Base-by-base conservation (phyloP, 495 filamentous ascomycete species). In the Hypoxylon lienhwacheense region DNA sequence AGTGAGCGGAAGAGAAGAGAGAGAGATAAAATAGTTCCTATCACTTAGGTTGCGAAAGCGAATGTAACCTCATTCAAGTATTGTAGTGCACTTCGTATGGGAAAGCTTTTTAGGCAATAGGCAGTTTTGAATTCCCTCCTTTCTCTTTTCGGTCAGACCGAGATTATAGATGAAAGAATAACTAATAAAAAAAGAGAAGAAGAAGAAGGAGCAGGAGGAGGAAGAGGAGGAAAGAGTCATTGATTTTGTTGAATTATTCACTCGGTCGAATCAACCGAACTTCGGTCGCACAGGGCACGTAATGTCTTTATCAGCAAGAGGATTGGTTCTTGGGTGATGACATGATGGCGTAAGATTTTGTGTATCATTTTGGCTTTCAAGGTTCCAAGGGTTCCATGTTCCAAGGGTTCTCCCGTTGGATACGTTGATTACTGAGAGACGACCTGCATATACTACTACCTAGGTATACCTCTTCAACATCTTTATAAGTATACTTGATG, bases 341-440 rank as follows among this genome's bases (percentile, higher is more conserved):
- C 51, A 55, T 61, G 51, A 61, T 61, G 58, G 58, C 58, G 58
- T 61, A 61, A 61, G 58, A 61, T 51, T 55, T n/a, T n/a, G 51
- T 61, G 58, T 40, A 55, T 37, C 58, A 61, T 55, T 35, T 28
- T 44, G 34, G n/a, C n/a, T n/a, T n/a, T n/a, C n/a, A n/a, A n/a
- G n/a, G n/a, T n/a, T n/a, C n/a, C n/a, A n/a, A n/a, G n/a, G n/a
- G n/a, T n/a, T n/a, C n/a, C n/a, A n/a, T n/a, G n/a, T n/a, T n/a
- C n/a, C n/a, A n/a, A n/a, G n/a, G n/a, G n/a, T n/a, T n/a, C n/a
- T 20, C 57, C 58, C 55, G 55, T 61, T 32, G 43, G 35, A 47
- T 8, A 22, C 52, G 19, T 25, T 35, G 33, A 60, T 60, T 60
- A 51, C 49, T 54, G 44, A 59, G 46, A 52, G 47, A 46, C 16